Evolutionary conservation across 805 yeast species (phyloP).

Genomic region (Candida nanaspora): DNA sequence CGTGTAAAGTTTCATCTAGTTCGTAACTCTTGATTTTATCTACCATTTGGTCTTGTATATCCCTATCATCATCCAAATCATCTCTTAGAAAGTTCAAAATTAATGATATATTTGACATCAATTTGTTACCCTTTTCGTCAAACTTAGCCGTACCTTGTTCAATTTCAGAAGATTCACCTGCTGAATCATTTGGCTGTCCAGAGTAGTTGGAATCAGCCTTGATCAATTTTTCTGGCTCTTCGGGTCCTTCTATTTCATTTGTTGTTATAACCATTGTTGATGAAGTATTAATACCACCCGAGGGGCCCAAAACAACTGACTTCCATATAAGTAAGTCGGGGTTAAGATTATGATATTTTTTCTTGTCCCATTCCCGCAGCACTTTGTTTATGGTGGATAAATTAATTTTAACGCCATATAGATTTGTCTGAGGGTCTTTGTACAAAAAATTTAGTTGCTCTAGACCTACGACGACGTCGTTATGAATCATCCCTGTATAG

Average conservation of each 20-base stretch:
- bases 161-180: conserved; percentile 3
- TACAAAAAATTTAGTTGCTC: conserved; percentile 67
- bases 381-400: conserved; percentile 32
- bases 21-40: conserved; percentile 34
- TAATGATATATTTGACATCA: conserved; percentile 45
- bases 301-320: conserved; percentile 76
- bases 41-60: conserved; percentile 49
- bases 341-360: conserved; percentile 44
- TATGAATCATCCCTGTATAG: conserved; percentile 76
- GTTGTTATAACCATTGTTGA: conserved; percentile 31
- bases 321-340: conserved; percentile 64
- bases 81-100: conserved; percentile 57
- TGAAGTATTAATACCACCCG: conserved; percentile 73
- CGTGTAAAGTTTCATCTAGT: conserved; percentile 10
- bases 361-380: conserved; percentile 45
- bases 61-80: conserved; percentile 57
- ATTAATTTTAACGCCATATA: conserved; percentile 50
- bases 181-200: neutral
- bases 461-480: conserved; percentile 81
- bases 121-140: conserved; percentile 19
- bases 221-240: no score
- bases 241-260: conserved; percentile 1
- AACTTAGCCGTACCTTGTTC: no score
- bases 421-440: conserved; percentile 33
- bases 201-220: no score